Conservation (phyloP, 2,329 filamentous ascomycete species). For the Verticillium tricorpus region DNA sequence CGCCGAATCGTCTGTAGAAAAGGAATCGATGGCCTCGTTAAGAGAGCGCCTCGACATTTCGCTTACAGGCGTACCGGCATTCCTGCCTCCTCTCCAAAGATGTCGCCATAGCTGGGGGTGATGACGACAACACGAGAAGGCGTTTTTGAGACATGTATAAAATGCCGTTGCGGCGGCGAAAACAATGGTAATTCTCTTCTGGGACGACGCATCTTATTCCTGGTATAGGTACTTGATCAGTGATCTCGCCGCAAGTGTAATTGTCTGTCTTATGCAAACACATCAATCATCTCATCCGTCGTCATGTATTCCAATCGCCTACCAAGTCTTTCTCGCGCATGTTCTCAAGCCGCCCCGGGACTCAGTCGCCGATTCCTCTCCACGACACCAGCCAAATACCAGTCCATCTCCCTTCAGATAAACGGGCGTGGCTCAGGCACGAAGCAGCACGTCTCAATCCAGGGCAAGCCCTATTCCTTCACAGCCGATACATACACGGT, state of each 20-base stretch:
- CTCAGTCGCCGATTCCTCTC: not conserved
- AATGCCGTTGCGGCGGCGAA: not conserved
- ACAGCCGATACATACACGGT: slow-evolving; percentile 20
- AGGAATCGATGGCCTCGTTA: not conserved
- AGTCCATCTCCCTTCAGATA: slow-evolving; percentile 17
- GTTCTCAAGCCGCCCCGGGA: not conserved
- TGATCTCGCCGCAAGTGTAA: too few relatives aligned
- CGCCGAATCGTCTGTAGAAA: not conserved
- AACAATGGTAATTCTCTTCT: not conserved
- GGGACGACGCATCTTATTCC: not conserved
- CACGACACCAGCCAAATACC: not conserved
- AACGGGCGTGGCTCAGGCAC: slow-evolving; percentile 18
- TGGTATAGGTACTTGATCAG: not conserved
- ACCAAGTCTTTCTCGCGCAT: not conserved
- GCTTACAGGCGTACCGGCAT: not conserved
- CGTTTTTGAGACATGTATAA: not conserved
- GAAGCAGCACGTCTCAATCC: slow-evolving; percentile 17
- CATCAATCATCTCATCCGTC: too few relatives aligned
- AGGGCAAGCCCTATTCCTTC: slow-evolving; percentile 20
- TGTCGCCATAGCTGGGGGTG: not conserved
- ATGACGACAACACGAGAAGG: not conserved
- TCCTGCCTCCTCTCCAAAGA: not conserved
- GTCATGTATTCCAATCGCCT: not conserved
- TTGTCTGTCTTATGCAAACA: too few relatives aligned
- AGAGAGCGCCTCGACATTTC: not conserved